phyloP scores from a whole-genome alignment of 768 basidiomycete genomes.

The Postia placenta region DNA sequence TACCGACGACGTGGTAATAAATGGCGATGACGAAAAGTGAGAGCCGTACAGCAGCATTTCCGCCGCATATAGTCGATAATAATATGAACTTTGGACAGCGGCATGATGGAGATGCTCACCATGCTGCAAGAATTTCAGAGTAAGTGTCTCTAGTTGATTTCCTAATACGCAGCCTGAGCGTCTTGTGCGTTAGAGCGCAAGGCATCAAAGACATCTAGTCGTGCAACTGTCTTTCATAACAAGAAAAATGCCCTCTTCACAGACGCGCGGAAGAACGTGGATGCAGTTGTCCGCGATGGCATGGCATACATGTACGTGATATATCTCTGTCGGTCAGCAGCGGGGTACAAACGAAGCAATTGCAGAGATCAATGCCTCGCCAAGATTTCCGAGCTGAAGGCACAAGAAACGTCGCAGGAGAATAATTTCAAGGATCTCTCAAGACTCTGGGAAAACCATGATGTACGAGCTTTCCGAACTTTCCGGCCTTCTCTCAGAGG shows the following conservation, averaged over 20 bases:
- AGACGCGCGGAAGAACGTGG: conserved; percentile 17
- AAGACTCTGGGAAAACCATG: conserved; percentile 9
- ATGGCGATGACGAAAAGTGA: conserved; percentile 14
- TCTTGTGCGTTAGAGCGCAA: conserved; percentile 17
- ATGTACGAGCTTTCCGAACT: conserved; percentile 9
- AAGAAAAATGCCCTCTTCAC: conserved; percentile 19
- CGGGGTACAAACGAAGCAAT: too few species aligned
- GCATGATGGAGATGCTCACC: conserved; percentile 22
- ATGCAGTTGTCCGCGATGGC: conserved; percentile 14
- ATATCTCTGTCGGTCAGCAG: too few species aligned
- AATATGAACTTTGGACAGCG: background rate
- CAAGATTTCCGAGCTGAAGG: conserved; percentile 15
- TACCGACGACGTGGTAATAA: conserved; percentile 1
- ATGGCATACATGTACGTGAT: conserved; percentile 16
- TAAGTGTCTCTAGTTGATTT: conserved; percentile 4
- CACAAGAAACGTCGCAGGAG: conserved; percentile 18
- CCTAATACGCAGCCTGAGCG: background rate
- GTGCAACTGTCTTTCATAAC: conserved; percentile 16
- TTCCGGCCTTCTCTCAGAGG: background rate
- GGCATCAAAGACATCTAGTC: conserved; percentile 14
- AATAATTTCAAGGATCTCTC: conserved; percentile 11
- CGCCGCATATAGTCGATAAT: background rate
- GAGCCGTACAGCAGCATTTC: too few species aligned
- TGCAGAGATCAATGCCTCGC: conserved; percentile 23
- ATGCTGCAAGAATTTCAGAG: conserved; percentile 23